Percentiles rank a stretch among this genome's conserved stretches.
phyloP scores from a whole-genome alignment of 345 rosid species.

The Eucalyptus cladocalyx region DNA sequence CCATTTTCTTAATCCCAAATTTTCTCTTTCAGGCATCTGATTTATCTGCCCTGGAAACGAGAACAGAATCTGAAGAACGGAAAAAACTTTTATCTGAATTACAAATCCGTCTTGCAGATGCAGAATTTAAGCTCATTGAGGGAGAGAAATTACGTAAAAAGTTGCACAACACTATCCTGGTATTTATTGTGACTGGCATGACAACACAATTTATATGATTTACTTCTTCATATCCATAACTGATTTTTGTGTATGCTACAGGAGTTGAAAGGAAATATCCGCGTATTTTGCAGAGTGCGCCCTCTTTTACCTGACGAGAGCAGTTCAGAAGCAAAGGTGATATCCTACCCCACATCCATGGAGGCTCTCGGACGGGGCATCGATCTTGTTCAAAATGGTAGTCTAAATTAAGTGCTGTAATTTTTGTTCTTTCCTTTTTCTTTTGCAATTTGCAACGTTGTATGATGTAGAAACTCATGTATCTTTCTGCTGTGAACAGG shows the following conservation, averaged over 20 bases:
- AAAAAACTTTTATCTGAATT: constrained; percentile 57
- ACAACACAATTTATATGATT: not conserved
- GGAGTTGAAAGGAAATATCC: constrained; percentile 97
- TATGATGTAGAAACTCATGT: not conserved
- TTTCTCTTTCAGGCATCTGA: constrained; percentile 48
- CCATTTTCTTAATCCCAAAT: not conserved
- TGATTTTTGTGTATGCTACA: constrained; percentile 7
- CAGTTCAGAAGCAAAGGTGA: constrained; percentile 34
- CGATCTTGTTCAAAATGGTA: constrained; percentile 76
- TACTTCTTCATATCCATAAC: not conserved
- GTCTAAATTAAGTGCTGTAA: not conserved
- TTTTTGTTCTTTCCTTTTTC: not conserved
- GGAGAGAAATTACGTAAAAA: constrained; percentile 92
- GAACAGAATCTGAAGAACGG: constrained; percentile 64
- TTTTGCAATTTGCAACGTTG: not conserved
- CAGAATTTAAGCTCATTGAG: constrained; percentile 78
- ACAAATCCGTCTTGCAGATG: constrained; percentile 58
- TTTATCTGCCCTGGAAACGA: constrained; percentile 61
- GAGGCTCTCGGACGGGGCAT: constrained; percentile 75
- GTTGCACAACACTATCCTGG: constrained; percentile 93
- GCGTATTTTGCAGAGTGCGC: constrained; percentile 96
- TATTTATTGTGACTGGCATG: constrained; percentile 4
- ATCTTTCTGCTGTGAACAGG: constrained; percentile 26
- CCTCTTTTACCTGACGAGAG: constrained; percentile 72
- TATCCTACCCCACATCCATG: constrained; percentile 62